Base-by-base conservation (phyloP, 768 basidiomycete species). In the Lenzites betulinus region DNA sequence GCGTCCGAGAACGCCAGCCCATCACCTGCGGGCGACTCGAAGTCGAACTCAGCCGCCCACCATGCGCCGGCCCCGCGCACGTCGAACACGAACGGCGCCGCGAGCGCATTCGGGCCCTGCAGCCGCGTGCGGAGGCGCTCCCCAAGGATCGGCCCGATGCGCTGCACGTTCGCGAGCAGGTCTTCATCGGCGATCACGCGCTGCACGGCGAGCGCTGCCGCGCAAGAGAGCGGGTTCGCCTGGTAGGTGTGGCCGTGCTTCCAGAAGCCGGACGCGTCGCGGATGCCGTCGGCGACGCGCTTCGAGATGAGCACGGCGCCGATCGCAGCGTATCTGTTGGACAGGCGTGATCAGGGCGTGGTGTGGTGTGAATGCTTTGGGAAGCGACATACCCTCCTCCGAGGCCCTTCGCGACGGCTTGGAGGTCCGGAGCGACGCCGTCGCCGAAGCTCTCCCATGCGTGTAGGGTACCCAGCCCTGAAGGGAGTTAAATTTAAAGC, bases 201-300 rank as follows among this genome's bases (percentile, higher is more conserved):
- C 67, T 93, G 90, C 46, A 94, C 93, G 1, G 91, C 93, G 28
- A 95, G 78, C 16, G 92, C 80, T 20, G 90, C 92, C 11, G 88
- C 88, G 66, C 90, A 93, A 0, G 87, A 81, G 54, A 93, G 67
- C 2, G 92, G 91, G 71, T 92, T 84, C 9, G 82, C 85, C 85
- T 92, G 67, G 70, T 92, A 93, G 3, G 92, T 92, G 72, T 93
- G 92, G 0, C 91, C 92, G 71, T 93, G 90, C 69, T 92, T 90
- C 81, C 88, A 86, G 59, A 88, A 73, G 28, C 90, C 90, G 12
- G 87, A 83, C n/a, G 83, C 77, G 60, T 79, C 82, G 15, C 81
- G 79, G 60, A 95, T 82, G 12, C 87, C 92, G 56, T 84, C 78
- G 1, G 87, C 86, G 33, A 95, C 82, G 62, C 80, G 81, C 64